Base-by-base conservation (phyloP, 148 eudicot species). In the Polygonum aviculare region DNA sequence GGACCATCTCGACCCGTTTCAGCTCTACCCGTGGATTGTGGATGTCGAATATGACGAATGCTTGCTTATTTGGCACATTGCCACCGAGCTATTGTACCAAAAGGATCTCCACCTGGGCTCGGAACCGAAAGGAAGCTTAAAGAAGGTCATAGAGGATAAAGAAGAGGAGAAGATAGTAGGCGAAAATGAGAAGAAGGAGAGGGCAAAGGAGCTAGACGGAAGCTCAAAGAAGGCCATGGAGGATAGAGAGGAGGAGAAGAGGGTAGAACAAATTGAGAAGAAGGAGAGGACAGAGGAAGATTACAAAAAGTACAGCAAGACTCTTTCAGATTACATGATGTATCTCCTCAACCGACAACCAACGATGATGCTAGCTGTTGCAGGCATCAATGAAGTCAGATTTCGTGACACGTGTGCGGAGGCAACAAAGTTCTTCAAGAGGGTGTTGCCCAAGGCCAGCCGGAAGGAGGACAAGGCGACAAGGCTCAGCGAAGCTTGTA, bases 51-150 rank as follows among this genome's bases (percentile, higher is more conserved):
- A 76, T 62, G 91, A 86, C 18, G 85, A 88, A 70, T 80, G 81
- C 77, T 77, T 88, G 72, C 75, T 85, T 0, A 16, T 83, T 10
- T 87, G 92, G 89, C 92, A 88, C 76, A 75, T 88, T 7, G 89
- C 89, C 1, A 88, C 92, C 0, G 92, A 88, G 50, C 76, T 88
- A n/a, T 62, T 69, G 9, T 69, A 69, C 73, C 48, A 54, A 12
- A 4, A 60, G 4, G 67, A 60, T 1, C 16, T 10, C 21, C 12
- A 2, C n/a, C n/a, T n/a, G n/a, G n/a, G n/a, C 35, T n/a, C 67
- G 3, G 35, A 31, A 5, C 31, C 31, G 31, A 1, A 26, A 26
- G 31, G 67, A 2, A 10, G 50, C 2, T 19, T 2, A 9, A 60
- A 19, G 2, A 31, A 60, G 7, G 31, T 1, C 31, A 26, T 1